Evolutionary conservation across 2,329 filamentous ascomycete species (phyloP).

Genomic region (Talaromyces sp.): DNA sequence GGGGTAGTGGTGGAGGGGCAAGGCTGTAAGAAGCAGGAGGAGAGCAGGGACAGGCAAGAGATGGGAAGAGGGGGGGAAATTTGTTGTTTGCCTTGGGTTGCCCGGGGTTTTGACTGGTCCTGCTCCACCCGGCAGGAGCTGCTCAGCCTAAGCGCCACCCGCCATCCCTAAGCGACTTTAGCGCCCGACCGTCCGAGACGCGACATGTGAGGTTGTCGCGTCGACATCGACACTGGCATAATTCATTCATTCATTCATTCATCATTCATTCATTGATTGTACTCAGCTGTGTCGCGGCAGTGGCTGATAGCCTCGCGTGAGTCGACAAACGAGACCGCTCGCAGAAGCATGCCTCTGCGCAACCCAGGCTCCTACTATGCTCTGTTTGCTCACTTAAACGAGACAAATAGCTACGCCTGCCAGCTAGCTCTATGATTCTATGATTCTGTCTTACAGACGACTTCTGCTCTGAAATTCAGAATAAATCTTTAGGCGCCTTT

Average conservation of each 20-base stretch:
- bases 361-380: neutral
- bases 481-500: neutral
- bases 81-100: constrained; percentile 12
- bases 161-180: constrained; percentile 20
- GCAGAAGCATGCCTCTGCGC: neutral
- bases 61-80: neutral
- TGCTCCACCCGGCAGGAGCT: neutral
- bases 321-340: neutral
- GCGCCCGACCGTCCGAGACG: constrained; percentile 11
- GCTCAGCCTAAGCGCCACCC: constrained; percentile 17
- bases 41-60: neutral
- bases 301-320: neutral
- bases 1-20: neutral
- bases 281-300: neutral
- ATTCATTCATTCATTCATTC: neutral
- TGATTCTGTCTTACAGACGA: neutral
- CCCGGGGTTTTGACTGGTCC: constrained; percentile 5
- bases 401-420: neutral
- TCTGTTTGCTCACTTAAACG: neutral
- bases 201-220: neutral
- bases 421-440: neutral
- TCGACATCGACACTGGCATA: neutral
- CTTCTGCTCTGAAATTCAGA: neutral
- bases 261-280: neutral
- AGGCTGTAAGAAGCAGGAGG: neutral